A percentile compares a stretch with the other conserved stretches of the same genome.
Evolutionary conservation across 148 eudicot species (phyloP).

Genomic region (Fallopia convolvulus): DNA sequence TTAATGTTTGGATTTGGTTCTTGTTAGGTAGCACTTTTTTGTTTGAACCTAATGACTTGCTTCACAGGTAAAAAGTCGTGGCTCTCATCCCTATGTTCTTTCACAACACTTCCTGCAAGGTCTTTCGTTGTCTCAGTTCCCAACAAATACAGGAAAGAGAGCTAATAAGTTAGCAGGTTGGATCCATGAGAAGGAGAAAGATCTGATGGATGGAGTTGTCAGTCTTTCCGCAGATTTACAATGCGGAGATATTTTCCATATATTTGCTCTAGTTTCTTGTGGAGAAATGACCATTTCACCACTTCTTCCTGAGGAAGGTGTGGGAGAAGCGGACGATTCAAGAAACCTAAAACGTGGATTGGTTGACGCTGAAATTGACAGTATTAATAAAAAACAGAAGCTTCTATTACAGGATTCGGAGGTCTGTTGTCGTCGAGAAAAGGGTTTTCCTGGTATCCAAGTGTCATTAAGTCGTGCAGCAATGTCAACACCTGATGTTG

Average conservation of each 20-base stretch:
- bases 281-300: constrained; percentile 70
- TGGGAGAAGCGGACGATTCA: constrained; percentile 86
- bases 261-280: constrained; percentile 60
- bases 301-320: constrained; percentile 69
- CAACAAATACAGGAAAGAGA: constrained; percentile 70
- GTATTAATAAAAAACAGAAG: constrained; percentile 38
- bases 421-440: constrained; percentile 56
- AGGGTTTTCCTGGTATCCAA: constrained; percentile 91
- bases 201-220: constrained; percentile 53
- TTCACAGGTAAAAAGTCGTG: constrained; percentile 63
- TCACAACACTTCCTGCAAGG: constrained; percentile 66
- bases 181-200: constrained; percentile 60
- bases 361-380: constrained; percentile 31
- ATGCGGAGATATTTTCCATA: constrained; percentile 74
- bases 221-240: constrained; percentile 63
- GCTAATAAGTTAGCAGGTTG: constrained; percentile 59
- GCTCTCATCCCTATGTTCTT: constrained; percentile 62
- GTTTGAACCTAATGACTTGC: background rate
- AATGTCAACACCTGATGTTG: constrained; percentile 30
- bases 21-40: background rate
- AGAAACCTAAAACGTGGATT: constrained; percentile 61
- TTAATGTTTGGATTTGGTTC: background rate
- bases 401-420: constrained; percentile 46
- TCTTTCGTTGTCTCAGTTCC: constrained; percentile 61
- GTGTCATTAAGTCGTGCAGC: constrained; percentile 44